A percentile compares a stretch with the other conserved stretches of the same genome.
Evolutionary conservation across 805 yeast species (phyloP).

Genomic region (Starmerella ratchasimensis): DNA sequence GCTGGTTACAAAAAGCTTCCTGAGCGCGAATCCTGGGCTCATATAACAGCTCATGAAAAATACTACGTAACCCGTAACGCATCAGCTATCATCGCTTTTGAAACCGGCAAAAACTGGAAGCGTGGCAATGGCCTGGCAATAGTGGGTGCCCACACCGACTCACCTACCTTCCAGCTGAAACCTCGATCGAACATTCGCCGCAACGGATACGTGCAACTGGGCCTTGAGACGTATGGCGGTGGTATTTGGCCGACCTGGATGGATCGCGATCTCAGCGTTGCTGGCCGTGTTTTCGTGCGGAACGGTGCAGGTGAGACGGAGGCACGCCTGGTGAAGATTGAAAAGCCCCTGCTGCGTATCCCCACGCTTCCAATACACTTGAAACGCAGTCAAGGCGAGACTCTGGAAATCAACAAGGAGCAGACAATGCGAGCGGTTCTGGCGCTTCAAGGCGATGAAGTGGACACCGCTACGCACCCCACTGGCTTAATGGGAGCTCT

Average conservation of each 20-base stretch:
- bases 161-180: slow-evolving; percentile 81
- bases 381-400: slow-evolving; percentile 50
- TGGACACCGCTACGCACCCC: slow-evolving; percentile 61
- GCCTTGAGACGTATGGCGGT: slow-evolving; percentile 92
- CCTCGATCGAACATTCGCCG: slow-evolving; percentile 60
- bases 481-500: slow-evolving; percentile 52
- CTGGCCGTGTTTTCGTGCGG: slow-evolving; percentile 83
- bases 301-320: slow-evolving; percentile 33
- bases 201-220: slow-evolving; percentile 62
- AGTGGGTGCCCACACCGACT: slow-evolving; percentile 93
- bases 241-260: slow-evolving; percentile 97
- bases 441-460: slow-evolving; percentile 42
- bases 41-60: slow-evolving; percentile 41
- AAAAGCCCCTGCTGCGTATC: slow-evolving; percentile 73
- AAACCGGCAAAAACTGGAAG: slow-evolving; percentile 56
- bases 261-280: slow-evolving; percentile 80
- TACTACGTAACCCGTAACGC: slow-evolving; percentile 83
- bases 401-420: slow-evolving; percentile 83
- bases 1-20: slow-evolving; percentile 63
- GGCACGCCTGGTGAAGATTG: slow-evolving; percentile 62
- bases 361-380: slow-evolving; percentile 93
- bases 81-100: slow-evolving; percentile 78
- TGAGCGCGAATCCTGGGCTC: slow-evolving; percentile 58
- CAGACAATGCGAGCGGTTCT: slow-evolving; percentile 76
- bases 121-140: slow-evolving; percentile 77